Base-by-base conservation (phyloP, 2,329 filamentous ascomycete genomes). In the Tricladium varicosporioides region DNA sequence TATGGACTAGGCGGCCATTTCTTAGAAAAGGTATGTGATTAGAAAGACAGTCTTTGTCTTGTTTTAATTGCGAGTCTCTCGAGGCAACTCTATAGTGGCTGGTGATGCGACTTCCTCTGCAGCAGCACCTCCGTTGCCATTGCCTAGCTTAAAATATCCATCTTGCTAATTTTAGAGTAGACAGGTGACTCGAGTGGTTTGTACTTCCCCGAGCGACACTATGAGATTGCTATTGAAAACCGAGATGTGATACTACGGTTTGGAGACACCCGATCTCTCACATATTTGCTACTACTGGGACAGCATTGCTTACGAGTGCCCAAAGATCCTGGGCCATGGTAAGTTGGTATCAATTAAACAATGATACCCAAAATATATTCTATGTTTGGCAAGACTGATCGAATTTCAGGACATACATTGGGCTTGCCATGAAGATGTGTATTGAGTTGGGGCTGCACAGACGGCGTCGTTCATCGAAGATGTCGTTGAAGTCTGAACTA, bases 361-460 rank as follows among this genome's bases (percentile, higher is more conserved):
- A 3, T 27, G 22, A 27, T 7, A 27, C 4, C 22, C 22, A 27
- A 27, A 27, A 7, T n/a, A 27, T 3, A 27, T 27, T 27, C 22
- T 27, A 27, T 3, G 22, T 27, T 7, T 27, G 22, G 3, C 22
- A 27, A 27, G 22, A 27, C 22, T 27, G 22, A 27, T 27, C 22
- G 7, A 7, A 50, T 5, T n/a, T 33, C 40, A 53, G 51, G 54
- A 51, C 51, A 19, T 55, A 52, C 42, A n/a, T 49, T 32, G 78
- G 78, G 11, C 71, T 80, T 18, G 78, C 77, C 2, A 80, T 80
- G 77, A 74, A 77, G 40, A 79, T 75, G 14, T 76, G 76, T 48
- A 77, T 80, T 50, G 78, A 80, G 52, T 71, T 80, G 2, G 78
- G 77, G 5, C 69, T 80, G 16, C 78, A 80, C 56, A 71, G 76